Percentiles rank a stretch among this genome's conserved stretches.
Evolutionary conservation across 2,329 filamentous ascomycete species (phyloP).

Genomic region (Cladosporium sphaerospermum): DNA sequence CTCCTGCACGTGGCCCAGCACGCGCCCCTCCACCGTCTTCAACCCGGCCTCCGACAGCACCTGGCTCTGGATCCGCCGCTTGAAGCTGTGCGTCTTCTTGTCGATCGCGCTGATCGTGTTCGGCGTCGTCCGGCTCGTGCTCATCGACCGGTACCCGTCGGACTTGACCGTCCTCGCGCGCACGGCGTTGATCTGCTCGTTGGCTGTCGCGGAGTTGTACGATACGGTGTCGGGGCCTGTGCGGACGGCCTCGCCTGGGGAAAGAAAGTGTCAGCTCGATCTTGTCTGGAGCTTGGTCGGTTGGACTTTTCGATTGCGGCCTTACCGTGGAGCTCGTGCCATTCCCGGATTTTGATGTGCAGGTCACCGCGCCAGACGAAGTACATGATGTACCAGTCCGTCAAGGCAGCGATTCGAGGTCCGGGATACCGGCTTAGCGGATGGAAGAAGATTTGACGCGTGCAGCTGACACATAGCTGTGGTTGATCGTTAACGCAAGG

Average conservation of each 20-base stretch:
- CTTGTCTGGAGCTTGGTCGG: neutral
- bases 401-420: slow-evolving; percentile 25
- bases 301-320: neutral
- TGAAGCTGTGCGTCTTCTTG: neutral
- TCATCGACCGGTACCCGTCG: slow-evolving; percentile 17
- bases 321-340: neutral
- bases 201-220: slow-evolving; percentile 24
- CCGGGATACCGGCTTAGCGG: slow-evolving; percentile 40
- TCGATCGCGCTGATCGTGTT: slow-evolving; percentile 20
- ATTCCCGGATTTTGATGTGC: slow-evolving; percentile 10
- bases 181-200: slow-evolving; percentile 24
- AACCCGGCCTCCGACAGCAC: slow-evolving; percentile 19
- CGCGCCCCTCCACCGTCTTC: slow-evolving; percentile 16
- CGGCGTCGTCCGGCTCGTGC: slow-evolving; percentile 15
- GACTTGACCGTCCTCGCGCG: neutral
- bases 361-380: slow-evolving; percentile 13
- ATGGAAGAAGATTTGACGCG: slow-evolving; percentile 30
- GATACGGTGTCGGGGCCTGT: slow-evolving; percentile 32
- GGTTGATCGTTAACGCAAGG: no score
- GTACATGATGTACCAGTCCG: slow-evolving; percentile 15
- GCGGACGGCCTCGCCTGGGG: slow-evolving; percentile 30
- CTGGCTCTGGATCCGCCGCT: neutral
- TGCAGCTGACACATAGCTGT: neutral
- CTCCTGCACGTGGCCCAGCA: neutral
- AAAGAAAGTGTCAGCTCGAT: slow-evolving; percentile 20